Evolutionary conservation across 106 monocot species (phyloP).

Genomic region (Dendrobium nobile): DNA sequence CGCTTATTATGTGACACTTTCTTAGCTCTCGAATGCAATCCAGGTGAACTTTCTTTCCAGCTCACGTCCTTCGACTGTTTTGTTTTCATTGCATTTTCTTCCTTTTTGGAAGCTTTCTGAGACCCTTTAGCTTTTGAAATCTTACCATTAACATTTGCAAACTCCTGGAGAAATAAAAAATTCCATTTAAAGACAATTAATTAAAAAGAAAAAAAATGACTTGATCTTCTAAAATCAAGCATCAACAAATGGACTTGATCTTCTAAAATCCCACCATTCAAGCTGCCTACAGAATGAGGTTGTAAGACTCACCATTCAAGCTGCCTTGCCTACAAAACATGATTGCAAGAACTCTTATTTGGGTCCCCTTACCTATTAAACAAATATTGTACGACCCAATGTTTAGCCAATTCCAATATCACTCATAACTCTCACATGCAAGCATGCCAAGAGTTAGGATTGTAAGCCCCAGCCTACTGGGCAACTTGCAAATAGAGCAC

Average conservation of each 20-base stretch:
- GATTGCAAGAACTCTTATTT: no score
- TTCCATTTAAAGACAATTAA: neutral
- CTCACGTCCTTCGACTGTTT: slow-evolving; percentile 34
- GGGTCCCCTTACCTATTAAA: no score
- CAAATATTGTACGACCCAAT: no score
- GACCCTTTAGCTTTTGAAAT: slow-evolving; percentile 59
- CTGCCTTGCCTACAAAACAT: no score
- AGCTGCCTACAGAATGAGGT: no score
- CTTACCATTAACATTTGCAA: slow-evolving; percentile 64
- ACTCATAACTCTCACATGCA: no score
- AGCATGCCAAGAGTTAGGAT: no score
- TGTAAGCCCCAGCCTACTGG: no score
- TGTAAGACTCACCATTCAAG: no score
- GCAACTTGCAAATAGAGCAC: no score
- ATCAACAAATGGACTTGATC: neutral
- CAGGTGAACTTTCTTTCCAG: slow-evolving; percentile 22
- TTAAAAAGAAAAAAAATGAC: neutral
- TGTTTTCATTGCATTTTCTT: slow-evolving; percentile 21
- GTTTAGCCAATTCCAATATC: no score
- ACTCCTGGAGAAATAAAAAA: slow-evolving; percentile 47
- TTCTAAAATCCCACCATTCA: neutral
- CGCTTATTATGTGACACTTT: slow-evolving; percentile 36
- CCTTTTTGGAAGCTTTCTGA: slow-evolving; percentile 31
- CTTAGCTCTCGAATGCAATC: slow-evolving; percentile 25
- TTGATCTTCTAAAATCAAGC: neutral